phyloP scores from a whole-genome alignment of 2,329 filamentous ascomycete species.

The Hypoxylon sp. region DNA sequence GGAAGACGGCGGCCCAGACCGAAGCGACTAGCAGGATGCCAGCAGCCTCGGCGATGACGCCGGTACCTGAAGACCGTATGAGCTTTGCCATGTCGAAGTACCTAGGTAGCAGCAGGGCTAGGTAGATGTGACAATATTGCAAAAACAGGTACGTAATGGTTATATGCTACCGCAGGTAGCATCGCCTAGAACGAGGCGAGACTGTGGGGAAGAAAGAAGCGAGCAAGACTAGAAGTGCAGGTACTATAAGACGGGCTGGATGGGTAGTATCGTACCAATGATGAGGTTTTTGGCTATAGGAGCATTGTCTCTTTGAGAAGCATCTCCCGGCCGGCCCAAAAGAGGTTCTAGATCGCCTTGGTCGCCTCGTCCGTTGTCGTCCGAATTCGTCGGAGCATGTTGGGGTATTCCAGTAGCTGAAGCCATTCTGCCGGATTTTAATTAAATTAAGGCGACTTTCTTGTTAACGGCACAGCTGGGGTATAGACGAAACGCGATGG shows the following conservation, averaged over 20 bases:
- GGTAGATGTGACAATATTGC: not conserved
- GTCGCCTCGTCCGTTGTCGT: slow-evolving; percentile 55
- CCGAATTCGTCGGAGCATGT: slow-evolving; percentile 48
- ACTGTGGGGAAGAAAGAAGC: not conserved
- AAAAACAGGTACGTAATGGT: slow-evolving; percentile 4
- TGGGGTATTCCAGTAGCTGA: slow-evolving; percentile 73
- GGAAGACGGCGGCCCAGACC: slow-evolving; percentile 80
- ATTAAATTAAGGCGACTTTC: slow-evolving; percentile 18
- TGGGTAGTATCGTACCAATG: slow-evolving; percentile 64
- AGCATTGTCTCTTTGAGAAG: slow-evolving; percentile 70
- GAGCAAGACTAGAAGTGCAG: too few relatives aligned
- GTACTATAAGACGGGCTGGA: slow-evolving; percentile 4
- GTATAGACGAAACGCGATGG: slow-evolving; percentile 4
- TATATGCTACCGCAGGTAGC: slow-evolving; percentile 1
- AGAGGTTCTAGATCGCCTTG: slow-evolving; percentile 72
- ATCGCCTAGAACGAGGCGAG: not conserved
- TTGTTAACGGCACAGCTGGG: slow-evolving; percentile 7
- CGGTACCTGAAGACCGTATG: slow-evolving; percentile 70
- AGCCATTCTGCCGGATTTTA: slow-evolving; percentile 60
- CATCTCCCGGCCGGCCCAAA: slow-evolving; percentile 75
- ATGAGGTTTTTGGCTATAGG: slow-evolving; percentile 75
- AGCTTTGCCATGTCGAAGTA: slow-evolving; percentile 44
- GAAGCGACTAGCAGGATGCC: slow-evolving; percentile 77
- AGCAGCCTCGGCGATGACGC: slow-evolving; percentile 79
- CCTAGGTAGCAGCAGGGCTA: slow-evolving; percentile 6